Base-by-base conservation (phyloP, 495 filamentous ascomycete genomes). In the Aspergillus leporis region DNA sequence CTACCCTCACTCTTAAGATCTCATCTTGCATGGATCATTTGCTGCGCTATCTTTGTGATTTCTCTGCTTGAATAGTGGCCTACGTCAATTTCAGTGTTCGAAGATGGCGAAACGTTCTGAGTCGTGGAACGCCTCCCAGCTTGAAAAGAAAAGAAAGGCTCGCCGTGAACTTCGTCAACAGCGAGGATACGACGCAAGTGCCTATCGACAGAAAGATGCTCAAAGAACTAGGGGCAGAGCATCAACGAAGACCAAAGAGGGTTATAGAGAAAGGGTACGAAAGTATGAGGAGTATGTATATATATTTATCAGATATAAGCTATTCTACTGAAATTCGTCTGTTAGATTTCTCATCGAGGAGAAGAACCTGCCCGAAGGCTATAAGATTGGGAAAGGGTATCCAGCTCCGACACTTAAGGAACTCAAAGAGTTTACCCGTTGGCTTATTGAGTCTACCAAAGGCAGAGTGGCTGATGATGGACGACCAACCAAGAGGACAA, bases 401-500 rank as follows among this genome's bases (percentile, higher is more conserved):
- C 28, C 9, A 49, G 43, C 23, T 3, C 43, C 51, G n/a, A 36
- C 1, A 34, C 36, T 60, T 48, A 25, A 60, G 23, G 41, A 60
- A 28, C 51, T 60, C 10, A 60, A 54, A 50, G 51, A 34, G 34
- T 60, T 60, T 50, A 50, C 54, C 18, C 41, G 43, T 40, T 60
- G 51, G 51, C 25, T 22, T 45, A 18, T 59, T 16, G 23, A 45
- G 2, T 59, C 38, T 31, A 59, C 38, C n/a, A 25, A 32, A n/a
- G 49, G 49, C 23, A 53, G 18, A 53, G 3, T 59, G 47, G 38
- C 19, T 18, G 5, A 28, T 34, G 21, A 53, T 28, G 25, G 38
- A 53, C 14, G 38, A 21, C 40, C 38, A 14, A 59, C 56, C 12
- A 59, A 32, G 36, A 25, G 53, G 34, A 32, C 36, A 18, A 47